Conservation (phyloP, 2,329 filamentous ascomycete genomes). For the Elsinoe australis region DNA sequence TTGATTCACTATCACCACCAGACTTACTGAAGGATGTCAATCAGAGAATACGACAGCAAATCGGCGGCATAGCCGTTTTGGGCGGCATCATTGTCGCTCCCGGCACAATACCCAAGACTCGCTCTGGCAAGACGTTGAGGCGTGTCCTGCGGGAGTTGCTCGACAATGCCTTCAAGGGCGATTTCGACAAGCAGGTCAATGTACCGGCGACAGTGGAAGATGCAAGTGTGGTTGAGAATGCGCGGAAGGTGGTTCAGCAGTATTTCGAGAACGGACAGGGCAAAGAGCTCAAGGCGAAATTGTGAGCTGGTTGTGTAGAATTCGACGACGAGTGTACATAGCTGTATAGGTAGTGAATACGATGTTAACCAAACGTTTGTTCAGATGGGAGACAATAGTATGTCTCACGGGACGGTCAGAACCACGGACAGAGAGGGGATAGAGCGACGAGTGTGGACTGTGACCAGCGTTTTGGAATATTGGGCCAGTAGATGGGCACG, state of each 20-base stretch:
- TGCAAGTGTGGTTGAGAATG: conserved; percentile 62
- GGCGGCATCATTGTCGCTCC: conserved; percentile 79
- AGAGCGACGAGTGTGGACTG: background rate
- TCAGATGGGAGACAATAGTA: conserved; percentile 6
- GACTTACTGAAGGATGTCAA: conserved; percentile 60
- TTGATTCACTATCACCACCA: conserved; percentile 47
- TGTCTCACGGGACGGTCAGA: conserved; percentile 4
- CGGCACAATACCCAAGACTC: conserved; percentile 83
- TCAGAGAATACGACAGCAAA: conserved; percentile 63
- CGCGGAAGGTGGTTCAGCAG: conserved; percentile 60
- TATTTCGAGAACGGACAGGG: conserved; percentile 55
- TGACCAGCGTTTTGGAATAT: conserved; percentile 7
- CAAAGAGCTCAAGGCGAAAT: conserved; percentile 29
- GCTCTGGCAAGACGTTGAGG: conserved; percentile 83
- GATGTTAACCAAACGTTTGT: background rate
- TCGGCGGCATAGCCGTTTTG: conserved; percentile 78
- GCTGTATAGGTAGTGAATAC: conserved; percentile 10
- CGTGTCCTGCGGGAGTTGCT: conserved; percentile 74
- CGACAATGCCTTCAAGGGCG: conserved; percentile 69
- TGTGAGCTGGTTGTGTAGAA: conserved; percentile 22
- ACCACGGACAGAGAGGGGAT: too few relatives aligned
- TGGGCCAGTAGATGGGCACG: conserved; percentile 3
- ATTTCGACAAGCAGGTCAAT: conserved; percentile 63
- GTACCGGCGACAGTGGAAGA: conserved; percentile 86
- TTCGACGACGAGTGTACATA: conserved; percentile 7